These are phyloP conservation scores for Suillus americanus DNA, from an alignment of 768 basidiomycete genomes.

Conservation along the genomic window DNA sequence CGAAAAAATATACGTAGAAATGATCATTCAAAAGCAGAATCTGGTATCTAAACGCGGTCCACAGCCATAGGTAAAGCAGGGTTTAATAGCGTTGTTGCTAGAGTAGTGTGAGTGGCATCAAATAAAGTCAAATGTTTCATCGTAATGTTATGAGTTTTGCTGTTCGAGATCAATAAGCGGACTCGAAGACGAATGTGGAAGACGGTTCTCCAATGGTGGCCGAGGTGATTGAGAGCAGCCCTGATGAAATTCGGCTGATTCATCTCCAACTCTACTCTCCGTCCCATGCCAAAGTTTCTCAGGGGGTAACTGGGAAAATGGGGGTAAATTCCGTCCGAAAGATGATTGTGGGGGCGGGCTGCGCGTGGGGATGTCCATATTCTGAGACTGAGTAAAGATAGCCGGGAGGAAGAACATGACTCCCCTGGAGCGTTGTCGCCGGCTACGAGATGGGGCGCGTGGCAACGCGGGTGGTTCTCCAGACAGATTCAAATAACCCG, in stretches of 20 bases:
- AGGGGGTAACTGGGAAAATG: conserved; percentile 28
- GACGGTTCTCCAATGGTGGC: conserved; percentile 22
- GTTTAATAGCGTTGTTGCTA: conserved; percentile 26
- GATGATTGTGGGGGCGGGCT: conserved; percentile 31
- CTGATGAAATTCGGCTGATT: conserved; percentile 23
- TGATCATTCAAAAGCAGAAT: conserved; percentile 5
- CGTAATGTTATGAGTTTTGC: conserved; percentile 19
- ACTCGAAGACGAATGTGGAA: conserved; percentile 23
- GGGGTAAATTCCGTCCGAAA: conserved; percentile 4
- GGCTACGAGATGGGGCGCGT: conserved; percentile 48
- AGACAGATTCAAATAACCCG: conserved; percentile 44
- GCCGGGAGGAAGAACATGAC: conserved; percentile 83
- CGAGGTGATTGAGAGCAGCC: conserved; percentile 31
- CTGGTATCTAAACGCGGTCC: conserved; percentile 15
- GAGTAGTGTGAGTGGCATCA: conserved; percentile 23
- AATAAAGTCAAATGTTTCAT: conserved; percentile 13
- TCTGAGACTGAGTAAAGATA: conserved; percentile 57
- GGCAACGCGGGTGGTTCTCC: conserved; percentile 36
- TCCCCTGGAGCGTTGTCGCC: conserved; percentile 53
- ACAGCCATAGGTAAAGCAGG: conserved; percentile 30
- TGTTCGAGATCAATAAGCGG: conserved; percentile 30
- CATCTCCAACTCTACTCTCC: conserved; percentile 30
- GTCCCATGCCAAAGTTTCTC: conserved; percentile 48
- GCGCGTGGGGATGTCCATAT: conserved; percentile 28
- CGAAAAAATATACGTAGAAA: not conserved